Evolutionary conservation across 257 asterid species (phyloP), one percentile per base, ranked within the genome.

Genomic region (Gentiana dahurica): DNA sequence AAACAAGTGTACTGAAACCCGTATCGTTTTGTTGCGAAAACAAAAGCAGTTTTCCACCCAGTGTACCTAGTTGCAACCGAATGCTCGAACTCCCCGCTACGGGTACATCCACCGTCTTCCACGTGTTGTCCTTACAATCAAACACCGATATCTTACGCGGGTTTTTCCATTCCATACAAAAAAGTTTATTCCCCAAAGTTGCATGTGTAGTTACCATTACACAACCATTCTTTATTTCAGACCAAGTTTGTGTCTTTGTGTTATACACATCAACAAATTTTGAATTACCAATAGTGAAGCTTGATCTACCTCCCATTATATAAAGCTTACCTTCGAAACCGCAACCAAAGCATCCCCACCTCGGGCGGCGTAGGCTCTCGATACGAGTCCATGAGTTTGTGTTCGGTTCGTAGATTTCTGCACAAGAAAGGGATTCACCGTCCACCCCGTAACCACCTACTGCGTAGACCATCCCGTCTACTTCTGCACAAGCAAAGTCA

Each of bases 161-260:
- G 48, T 82, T 80, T 68, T 85, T 88, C 96, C 96, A 88, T 62
- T 88, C 96, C 62, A 82, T 79, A 60, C 93, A 82, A 34, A 65
- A 85, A 7, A 88, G 67, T 65, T 82, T 80, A 54, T 77, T 70
- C 7, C 77, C 95, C 15, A 85, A 67, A 41, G 75, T 84, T 0
- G 95, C 94, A 36, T 85, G 89, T 15, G 94, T 76, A 2, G 83
- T 82, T 2, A 85, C 94, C 95, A 88, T 88, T 9, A 79, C 94
- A 59, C 95, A 88, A 0, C 95, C 94, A n/a, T 85, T 88, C 58
- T 82, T 85, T 77, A 70, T 79, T 68, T 77, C 87, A 47, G 55
- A 32, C 97, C 97, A 88, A 0, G 67, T 56, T 55, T 65, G 73
- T 11, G 46, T 60, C 32, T 76, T 76, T 1, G 91, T 82, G 71